Evolutionary conservation across 2,329 filamentous ascomycete species (phyloP), one percentile per base, ranked within the genome.

Genomic region (Fusarium neocosmosporiellum): DNA sequence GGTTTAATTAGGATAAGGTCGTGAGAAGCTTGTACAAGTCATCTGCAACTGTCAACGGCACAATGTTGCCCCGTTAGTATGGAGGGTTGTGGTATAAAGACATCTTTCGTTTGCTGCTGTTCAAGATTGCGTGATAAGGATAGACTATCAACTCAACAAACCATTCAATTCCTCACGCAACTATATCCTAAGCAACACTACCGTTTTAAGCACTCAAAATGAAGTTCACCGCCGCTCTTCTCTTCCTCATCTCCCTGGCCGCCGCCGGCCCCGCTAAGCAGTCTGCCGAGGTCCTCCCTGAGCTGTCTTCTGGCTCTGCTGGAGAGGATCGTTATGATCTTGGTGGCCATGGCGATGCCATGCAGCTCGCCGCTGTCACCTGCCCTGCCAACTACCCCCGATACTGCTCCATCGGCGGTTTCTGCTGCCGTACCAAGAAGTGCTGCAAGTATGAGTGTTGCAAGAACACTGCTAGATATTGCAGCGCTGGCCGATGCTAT

Each of bases 381-480:
- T 71, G 69, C 27, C 69, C 69, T 18, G 69, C 64, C 55, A 71
- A 71, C 2, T 71, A 65, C 33, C 69, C 69, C 0, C 54, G 69
- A 43, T 64, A 71, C 16, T 69, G 69, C 48, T 55, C 69, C 14
- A 16, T 72, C 2, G 61, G 58, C 0, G 60, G 61, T 22, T 69
- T 72, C 16, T 72, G 70, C 48, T 72, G 70, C 16, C 54, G 65
- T 7, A 72, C 70, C 4, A 33, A 63, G 2, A 72, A 72, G 54
- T 72, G 70, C 53, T 72, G 70, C 9, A 65, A 43, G 33, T 66
- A 72, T 6, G 64, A 72, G 7, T 72, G 70, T 4, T 72, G 70
- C 18, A 55, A 69, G 24, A 72, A 72, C 24, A 63, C 61, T 1
- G 70, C 70, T 0, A 69, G 41, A 10, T 72, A 66, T 14, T 72